These are phyloP conservation scores for Rhytidiadelphus loreus DNA, from an alignment of 225 moss, liverwort and hornwort genomes.

Conservation along the genomic window DNA sequence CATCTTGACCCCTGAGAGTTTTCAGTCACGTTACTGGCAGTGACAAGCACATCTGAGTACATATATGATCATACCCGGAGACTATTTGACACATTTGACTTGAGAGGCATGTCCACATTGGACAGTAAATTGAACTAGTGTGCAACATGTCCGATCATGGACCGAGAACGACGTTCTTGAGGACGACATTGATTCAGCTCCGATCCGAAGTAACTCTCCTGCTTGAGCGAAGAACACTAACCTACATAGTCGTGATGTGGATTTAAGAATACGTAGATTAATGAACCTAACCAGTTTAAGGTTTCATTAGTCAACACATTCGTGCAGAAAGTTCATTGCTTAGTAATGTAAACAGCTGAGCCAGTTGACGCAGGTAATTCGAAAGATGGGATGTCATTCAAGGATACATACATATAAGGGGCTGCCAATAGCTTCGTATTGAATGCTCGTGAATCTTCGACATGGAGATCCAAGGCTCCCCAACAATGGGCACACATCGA, in stretches of 20 bases:
- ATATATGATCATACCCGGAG: not conserved
- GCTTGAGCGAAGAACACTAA: not conserved
- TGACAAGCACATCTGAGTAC: not conserved
- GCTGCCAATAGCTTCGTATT: not conserved
- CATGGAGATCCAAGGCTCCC: too few relatives aligned
- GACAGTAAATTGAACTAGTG: not conserved
- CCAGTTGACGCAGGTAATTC: not conserved
- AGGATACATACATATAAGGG: not conserved
- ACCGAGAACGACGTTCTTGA: not conserved
- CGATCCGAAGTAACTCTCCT: too few relatives aligned
- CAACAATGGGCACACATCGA: too few relatives aligned
- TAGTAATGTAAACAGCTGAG: not conserved
- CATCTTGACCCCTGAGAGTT: not conserved
- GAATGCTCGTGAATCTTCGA: not conserved
- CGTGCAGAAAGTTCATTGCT: not conserved
- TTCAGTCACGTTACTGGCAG: not conserved
- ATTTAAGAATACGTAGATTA: not conserved
- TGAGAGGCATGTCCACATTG: not conserved
- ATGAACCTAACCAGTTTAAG: not conserved
- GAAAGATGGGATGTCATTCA: not conserved
- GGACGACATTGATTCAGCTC: not conserved
- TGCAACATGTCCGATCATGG: not conserved
- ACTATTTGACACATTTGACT: not conserved
- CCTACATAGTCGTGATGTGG: not conserved
- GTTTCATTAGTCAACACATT: not conserved